Evolutionary conservation across 2,329 filamentous ascomycete species (phyloP).

Genomic region (Claviceps sorghi): DNA sequence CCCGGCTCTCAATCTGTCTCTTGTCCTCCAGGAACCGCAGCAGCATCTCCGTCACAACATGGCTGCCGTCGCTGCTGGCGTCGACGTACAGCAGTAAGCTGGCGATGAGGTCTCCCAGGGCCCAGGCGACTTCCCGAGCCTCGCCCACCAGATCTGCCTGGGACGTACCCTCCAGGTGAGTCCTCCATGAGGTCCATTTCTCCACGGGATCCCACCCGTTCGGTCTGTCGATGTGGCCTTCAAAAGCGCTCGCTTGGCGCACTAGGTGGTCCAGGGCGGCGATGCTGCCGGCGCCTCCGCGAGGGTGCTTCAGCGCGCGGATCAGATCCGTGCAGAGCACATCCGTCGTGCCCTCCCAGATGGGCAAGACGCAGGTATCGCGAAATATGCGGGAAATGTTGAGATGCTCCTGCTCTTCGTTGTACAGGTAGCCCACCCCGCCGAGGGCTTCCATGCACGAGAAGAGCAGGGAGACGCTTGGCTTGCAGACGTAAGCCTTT

Average conservation of each 20-base stretch:
- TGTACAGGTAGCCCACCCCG: constrained; percentile 52
- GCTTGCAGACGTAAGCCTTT: constrained; percentile 43
- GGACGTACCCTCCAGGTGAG: constrained; percentile 18
- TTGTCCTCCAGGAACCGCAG: constrained; percentile 22
- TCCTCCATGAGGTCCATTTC: constrained; percentile 27
- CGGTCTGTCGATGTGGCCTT: constrained; percentile 12
- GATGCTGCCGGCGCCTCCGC: constrained; percentile 21
- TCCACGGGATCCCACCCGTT: constrained; percentile 16
- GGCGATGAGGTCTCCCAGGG: constrained; percentile 28
- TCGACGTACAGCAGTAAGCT: constrained; percentile 29
- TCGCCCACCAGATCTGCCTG: constrained; percentile 29
- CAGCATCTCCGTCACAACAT: constrained; percentile 24
- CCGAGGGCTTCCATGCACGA: constrained; percentile 50
- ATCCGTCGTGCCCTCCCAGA: constrained; percentile 63
- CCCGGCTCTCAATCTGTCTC: constrained; percentile 8
- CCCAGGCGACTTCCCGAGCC: constrained; percentile 30
- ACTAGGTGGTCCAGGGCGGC: constrained; percentile 30
- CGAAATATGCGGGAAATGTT: constrained; percentile 54
- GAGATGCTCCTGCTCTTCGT: constrained; percentile 45
- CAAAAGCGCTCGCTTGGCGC: constrained; percentile 10
- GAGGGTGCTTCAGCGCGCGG: constrained; percentile 31
- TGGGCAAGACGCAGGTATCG: constrained; percentile 47
- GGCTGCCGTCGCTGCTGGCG: constrained; percentile 20
- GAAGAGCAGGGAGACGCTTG: constrained; percentile 33
- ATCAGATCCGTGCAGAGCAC: constrained; percentile 44